Evolutionary conservation across 2,329 filamentous ascomycete genomes (phyloP).

Genomic region (Cladophialophora yegresii): DNA sequence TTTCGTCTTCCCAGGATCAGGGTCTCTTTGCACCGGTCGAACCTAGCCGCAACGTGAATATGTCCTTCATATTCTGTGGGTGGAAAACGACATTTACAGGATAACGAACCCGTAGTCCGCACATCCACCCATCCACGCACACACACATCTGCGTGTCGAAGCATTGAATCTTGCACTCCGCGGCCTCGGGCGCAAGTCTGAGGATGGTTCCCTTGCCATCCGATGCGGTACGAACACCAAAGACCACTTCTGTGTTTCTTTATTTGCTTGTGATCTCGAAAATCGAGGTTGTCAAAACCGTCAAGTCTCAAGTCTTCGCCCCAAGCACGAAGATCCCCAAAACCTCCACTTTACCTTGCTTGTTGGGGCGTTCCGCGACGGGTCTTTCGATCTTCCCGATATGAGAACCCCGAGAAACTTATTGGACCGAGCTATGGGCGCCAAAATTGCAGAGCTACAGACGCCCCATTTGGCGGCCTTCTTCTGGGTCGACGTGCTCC

Average conservation of each 20-base stretch:
- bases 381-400: background rate
- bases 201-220: too few species aligned
- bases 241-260: background rate
- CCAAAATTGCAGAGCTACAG: slow-evolving; percentile 30
- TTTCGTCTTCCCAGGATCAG: too few species aligned
- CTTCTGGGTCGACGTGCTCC: slow-evolving; percentile 32
- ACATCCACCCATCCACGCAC: too few species aligned
- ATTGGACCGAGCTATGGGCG: background rate
- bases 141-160: too few species aligned
- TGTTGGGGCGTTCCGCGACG: background rate
- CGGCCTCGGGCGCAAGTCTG: too few species aligned
- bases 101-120: too few species aligned
- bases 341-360: background rate
- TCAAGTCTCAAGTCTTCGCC: background rate
- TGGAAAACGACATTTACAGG: too few species aligned
- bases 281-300: background rate
- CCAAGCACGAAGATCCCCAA: slow-evolving; percentile 7
- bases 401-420: background rate
- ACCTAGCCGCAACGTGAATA: too few species aligned
- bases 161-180: too few species aligned
- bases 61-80: too few species aligned
- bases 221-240: too few species aligned
- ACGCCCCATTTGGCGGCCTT: slow-evolving; percentile 34
- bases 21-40: too few species aligned
- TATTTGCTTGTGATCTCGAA: background rate